phyloP scores from a whole-genome alignment of 441 rosid genomes.

The Macaranga tanarius region DNA sequence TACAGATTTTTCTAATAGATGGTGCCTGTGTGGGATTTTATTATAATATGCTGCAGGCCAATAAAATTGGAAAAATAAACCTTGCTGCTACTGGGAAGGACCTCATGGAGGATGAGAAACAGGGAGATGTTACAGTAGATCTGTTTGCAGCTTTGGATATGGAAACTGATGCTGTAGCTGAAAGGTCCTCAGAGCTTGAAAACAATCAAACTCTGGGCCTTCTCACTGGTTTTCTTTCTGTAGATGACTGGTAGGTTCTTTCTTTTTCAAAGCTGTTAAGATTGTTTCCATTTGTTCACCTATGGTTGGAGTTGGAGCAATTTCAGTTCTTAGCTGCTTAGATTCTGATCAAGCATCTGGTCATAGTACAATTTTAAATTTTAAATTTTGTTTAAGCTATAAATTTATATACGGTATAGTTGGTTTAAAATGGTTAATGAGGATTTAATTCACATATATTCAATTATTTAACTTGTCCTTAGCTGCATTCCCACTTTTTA shows the following conservation, averaged over 20 bases:
- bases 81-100: constrained; percentile 99
- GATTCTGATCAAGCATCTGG: neutral
- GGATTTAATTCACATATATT: neutral
- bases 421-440: neutral
- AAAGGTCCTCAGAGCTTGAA: constrained; percentile 77
- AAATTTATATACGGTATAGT: neutral
- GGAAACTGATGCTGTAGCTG: constrained; percentile 92
- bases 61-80: constrained; percentile 97
- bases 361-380: neutral
- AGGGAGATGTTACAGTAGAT: constrained; percentile 92
- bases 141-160: constrained; percentile 88
- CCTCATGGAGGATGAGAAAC: constrained; percentile 99
- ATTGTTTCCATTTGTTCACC: neutral
- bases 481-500: neutral
- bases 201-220: constrained; percentile 94
- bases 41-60: constrained; percentile 58
- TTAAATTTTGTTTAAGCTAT: neutral
- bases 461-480: neutral
- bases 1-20: constrained; percentile 3
- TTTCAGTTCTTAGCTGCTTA: neutral
- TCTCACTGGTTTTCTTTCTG: constrained; percentile 91
- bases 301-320: constrained; percentile 4
- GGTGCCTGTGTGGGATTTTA: neutral
- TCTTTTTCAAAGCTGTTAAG: neutral
- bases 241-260: constrained; percentile 89